Evolutionary conservation across 345 rosid genomes (phyloP).

Genomic region (Lagerstroemia speciosa): DNA sequence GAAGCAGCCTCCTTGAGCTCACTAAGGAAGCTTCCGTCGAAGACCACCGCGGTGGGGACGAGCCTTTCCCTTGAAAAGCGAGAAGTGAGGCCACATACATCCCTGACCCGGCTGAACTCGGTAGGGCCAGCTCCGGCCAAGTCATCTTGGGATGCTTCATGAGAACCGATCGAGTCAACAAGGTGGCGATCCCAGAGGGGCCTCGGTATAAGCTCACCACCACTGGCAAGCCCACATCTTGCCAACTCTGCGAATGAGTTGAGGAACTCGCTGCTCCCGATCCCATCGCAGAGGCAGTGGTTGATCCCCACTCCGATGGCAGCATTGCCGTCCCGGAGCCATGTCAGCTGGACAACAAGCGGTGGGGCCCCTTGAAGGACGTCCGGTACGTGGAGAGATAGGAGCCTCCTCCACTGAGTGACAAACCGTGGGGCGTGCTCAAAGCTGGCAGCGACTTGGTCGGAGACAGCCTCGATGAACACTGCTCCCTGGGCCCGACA

Average conservation of each 20-base stretch:
- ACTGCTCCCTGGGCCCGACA: constrained; percentile 65
- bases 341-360: constrained; percentile 73
- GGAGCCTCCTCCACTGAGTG: constrained; percentile 59
- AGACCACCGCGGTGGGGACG: constrained; percentile 47
- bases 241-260: constrained; percentile 43
- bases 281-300: constrained; percentile 69
- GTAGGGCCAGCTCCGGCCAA: constrained; percentile 12
- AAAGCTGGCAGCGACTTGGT: constrained; percentile 29
- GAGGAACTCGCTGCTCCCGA: constrained; percentile 70
- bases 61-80: constrained; percentile 55
- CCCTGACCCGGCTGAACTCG: constrained; percentile 53
- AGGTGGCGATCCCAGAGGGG: constrained; percentile 78
- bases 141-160: background rate
- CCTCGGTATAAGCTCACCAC: constrained; percentile 11
- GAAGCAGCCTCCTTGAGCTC: constrained; percentile 48
- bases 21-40: constrained; percentile 28
- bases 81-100: constrained; percentile 45
- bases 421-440: constrained; percentile 49
- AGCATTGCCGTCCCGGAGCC: constrained; percentile 70
- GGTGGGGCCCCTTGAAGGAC: constrained; percentile 70
- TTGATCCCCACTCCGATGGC: constrained; percentile 59
- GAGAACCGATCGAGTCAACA: constrained; percentile 23
- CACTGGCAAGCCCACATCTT: background rate
- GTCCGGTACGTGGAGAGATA: constrained; percentile 51
- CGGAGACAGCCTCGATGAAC: constrained; percentile 51